Percentiles rank a stretch among this genome's conserved stretches.
These are phyloP conservation scores for Paramecium primaurelia DNA, from an alignment of 73 alveolate species.

Conservation along the genomic window DNA sequence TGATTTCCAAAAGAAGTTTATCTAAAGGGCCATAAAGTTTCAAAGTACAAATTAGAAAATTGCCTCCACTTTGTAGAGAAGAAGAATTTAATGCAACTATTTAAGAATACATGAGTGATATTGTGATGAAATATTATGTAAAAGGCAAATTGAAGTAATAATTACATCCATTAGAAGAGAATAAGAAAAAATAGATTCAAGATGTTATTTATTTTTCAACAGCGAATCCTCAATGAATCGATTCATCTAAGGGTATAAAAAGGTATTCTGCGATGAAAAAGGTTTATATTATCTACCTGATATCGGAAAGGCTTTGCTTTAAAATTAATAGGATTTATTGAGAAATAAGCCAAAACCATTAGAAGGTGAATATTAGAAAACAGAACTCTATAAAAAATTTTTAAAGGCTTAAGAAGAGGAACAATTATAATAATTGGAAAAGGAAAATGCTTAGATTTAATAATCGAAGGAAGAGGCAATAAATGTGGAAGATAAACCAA, in stretches of 20 bases:
- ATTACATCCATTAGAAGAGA: neutral
- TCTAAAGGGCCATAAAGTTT: neutral
- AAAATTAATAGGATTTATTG: neutral
- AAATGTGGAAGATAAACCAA: neutral
- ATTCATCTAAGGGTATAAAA: neutral
- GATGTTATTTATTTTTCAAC: neutral
- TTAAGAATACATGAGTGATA: neutral
- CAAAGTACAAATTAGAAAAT: neutral
- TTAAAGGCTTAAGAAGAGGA: neutral
- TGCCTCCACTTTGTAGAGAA: constrained; percentile 7
- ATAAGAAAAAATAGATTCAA: constrained; percentile 6
- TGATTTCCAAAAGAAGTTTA: neutral
- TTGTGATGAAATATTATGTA: neutral
- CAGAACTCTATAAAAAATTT: neutral
- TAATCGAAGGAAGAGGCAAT: neutral
- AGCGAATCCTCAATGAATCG: neutral
- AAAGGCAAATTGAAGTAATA: constrained; percentile 21
- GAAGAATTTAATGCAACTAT: neutral
- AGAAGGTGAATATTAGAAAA: neutral
- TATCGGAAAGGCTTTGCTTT: neutral
- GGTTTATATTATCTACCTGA: neutral
- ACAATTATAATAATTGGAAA: neutral
- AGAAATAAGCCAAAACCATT: neutral
- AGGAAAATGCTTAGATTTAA: neutral
- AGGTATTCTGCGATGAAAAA: constrained; percentile 19